Evolutionary conservation across 768 basidiomycete genomes (phyloP).

Genomic region (Mycena olivaceomarginata): DNA sequence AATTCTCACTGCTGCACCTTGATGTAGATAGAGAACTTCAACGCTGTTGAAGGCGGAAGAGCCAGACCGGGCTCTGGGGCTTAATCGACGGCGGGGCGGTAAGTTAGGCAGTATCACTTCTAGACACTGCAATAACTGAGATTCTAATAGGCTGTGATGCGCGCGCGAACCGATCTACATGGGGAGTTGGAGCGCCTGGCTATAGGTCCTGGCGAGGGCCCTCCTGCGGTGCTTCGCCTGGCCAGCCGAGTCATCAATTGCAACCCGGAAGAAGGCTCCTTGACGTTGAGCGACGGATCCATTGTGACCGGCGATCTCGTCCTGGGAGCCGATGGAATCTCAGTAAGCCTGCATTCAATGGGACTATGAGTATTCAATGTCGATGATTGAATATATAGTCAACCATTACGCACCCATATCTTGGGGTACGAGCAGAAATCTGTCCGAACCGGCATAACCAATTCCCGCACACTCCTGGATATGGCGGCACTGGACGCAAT

Average conservation of each 20-base stretch:
- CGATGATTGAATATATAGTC: neutral
- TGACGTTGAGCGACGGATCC: constrained; percentile 15
- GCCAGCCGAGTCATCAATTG: constrained; percentile 7
- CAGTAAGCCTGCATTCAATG: neutral
- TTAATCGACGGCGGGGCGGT: neutral
- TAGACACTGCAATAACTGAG: neutral
- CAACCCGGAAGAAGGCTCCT: neutral
- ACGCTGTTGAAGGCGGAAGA: neutral
- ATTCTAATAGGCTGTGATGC: neutral
- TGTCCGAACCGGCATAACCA: neutral
- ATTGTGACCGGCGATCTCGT: constrained; percentile 14
- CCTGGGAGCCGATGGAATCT: constrained; percentile 25
- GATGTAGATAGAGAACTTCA: neutral
- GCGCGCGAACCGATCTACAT: constrained; percentile 20
- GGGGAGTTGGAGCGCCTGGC: constrained; percentile 20
- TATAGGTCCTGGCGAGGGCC: constrained; percentile 12
- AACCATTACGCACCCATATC: constrained; percentile 10
- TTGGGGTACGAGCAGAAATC: constrained; percentile 3
- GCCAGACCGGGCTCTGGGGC: neutral
- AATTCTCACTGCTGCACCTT: too few species aligned
- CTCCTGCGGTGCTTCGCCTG: constrained; percentile 6
- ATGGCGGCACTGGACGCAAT: neutral
- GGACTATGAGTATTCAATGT: neutral
- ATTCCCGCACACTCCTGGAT: constrained; percentile 2
- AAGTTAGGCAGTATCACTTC: too few species aligned